These are phyloP conservation scores for Paraconiothyrium sp. DNA, from an alignment of 2,329 filamentous ascomycete genomes.

Conservation along the genomic window DNA sequence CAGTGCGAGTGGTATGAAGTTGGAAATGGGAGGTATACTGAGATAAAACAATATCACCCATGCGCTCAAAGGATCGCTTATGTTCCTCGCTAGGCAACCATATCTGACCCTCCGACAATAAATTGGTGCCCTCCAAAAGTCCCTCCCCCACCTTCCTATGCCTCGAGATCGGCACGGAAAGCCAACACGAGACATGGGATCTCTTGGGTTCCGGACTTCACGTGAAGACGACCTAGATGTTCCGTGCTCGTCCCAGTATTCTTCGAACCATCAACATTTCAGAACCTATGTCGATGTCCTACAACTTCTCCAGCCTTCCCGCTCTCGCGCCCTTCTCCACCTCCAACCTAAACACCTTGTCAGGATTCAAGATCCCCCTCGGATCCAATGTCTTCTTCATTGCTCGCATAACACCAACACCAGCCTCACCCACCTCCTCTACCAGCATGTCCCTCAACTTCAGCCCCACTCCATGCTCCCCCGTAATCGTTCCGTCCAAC, in stretches of 20 bases:
- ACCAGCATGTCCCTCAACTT: constrained; percentile 83
- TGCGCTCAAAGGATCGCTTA: background rate
- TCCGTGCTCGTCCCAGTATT: background rate
- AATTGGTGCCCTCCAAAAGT: too few species aligned
- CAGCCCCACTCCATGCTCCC: constrained; percentile 83
- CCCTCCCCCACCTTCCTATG: too few species aligned
- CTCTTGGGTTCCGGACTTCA: too few species aligned
- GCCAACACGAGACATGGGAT: too few species aligned
- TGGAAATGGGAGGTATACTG: background rate
- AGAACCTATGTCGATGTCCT: background rate
- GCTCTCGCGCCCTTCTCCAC: background rate
- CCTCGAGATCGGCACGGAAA: too few species aligned
- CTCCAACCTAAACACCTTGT: constrained; percentile 67
- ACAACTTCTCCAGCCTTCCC: constrained; percentile 6
- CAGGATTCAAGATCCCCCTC: constrained; percentile 69
- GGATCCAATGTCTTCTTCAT: constrained; percentile 82
- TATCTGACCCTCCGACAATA: background rate
- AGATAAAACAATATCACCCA: background rate
- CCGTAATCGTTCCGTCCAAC: constrained; percentile 84
- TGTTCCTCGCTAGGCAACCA: background rate
- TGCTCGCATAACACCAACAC: constrained; percentile 82
- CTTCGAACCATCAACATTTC: background rate
- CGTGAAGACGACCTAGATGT: background rate
- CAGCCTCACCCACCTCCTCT: constrained; percentile 76
- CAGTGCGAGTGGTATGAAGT: background rate